Conservation (phyloP, 257 asterid genomes). For the Sherardia arvensis region DNA sequence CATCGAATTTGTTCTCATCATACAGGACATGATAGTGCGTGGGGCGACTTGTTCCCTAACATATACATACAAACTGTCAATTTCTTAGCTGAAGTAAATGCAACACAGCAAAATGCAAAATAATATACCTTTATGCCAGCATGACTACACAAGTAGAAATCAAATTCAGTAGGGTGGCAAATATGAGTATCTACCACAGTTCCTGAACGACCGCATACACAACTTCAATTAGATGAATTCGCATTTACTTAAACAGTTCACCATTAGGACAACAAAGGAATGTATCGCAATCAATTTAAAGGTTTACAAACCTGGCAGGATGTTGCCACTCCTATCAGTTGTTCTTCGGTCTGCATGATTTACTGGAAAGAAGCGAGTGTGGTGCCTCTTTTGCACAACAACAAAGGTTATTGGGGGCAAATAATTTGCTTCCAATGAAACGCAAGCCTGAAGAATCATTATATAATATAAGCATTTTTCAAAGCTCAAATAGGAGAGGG, state of each 20-base stretch:
- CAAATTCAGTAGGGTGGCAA: conserved; percentile 75
- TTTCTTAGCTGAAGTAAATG: neutral
- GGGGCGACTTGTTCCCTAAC: conserved; percentile 81
- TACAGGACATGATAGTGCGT: conserved; percentile 70
- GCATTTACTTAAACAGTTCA: neutral
- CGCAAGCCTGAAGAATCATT: conserved; percentile 50
- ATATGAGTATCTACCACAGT: conserved; percentile 72
- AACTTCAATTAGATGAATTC: neutral
- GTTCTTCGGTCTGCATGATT: conserved; percentile 27
- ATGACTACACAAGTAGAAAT: conserved; percentile 77
- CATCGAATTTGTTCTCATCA: conserved; percentile 63
- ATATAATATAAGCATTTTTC: neutral
- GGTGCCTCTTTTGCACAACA: conserved; percentile 94
- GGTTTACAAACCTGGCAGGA: conserved; percentile 51
- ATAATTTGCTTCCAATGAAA: conserved; percentile 36
- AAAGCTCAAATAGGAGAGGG: neutral
- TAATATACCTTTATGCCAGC: conserved; percentile 64
- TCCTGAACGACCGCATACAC: conserved; percentile 27
- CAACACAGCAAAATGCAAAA: neutral
- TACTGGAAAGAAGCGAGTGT: conserved; percentile 68
- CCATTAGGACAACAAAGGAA: too few relatives aligned
- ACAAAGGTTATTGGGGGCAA: conserved; percentile 58
- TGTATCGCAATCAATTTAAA: neutral
- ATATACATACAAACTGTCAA: neutral
- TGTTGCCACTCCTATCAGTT: conserved; percentile 83